Evolutionary conservation across 345 rosid species (phyloP).

Genomic region (Turnera subulata): DNA sequence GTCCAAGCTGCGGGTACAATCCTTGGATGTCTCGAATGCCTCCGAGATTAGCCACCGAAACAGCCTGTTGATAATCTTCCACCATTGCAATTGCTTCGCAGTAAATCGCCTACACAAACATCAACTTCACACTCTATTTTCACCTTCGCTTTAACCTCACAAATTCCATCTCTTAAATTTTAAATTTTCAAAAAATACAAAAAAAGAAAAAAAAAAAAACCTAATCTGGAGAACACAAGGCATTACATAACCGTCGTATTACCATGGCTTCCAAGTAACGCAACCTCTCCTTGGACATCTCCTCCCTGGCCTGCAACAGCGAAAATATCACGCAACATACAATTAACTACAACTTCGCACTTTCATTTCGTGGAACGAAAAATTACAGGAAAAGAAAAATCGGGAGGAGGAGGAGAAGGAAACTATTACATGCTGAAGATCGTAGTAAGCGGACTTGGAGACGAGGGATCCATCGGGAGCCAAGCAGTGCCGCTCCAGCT

Average conservation of each 20-base stretch:
- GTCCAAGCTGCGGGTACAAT: constrained; percentile 59
- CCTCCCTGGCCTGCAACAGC: constrained; percentile 85
- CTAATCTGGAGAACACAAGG: background rate
- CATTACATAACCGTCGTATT: constrained; percentile 2
- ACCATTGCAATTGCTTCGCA: constrained; percentile 86
- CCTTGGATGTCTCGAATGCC: constrained; percentile 76
- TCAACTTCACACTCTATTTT: constrained; percentile 9
- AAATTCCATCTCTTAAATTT: too few species aligned
- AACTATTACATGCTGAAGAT: constrained; percentile 72
- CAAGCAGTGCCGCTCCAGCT: constrained; percentile 93
- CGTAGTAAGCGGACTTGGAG: constrained; percentile 77
- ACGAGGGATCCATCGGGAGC: constrained; percentile 95
- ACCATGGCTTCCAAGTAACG: constrained; percentile 97
- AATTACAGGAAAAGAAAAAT: background rate
- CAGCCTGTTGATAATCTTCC: constrained; percentile 92
- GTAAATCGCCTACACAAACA: constrained; percentile 58
- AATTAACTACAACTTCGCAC: background rate
- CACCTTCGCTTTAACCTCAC: too few species aligned
- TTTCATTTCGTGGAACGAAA: constrained; percentile 1
- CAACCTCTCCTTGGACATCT: constrained; percentile 83
- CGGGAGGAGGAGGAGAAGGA: background rate
- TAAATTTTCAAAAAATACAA: too few species aligned
- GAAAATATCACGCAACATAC: background rate
- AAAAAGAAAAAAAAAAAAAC: background rate
- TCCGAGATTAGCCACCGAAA: constrained; percentile 60